A percentile compares a stretch with the other conserved stretches of the same genome.
These are phyloP conservation scores for Xylaria telfairii DNA, from an alignment of 495 filamentous ascomycete species.

Conservation along the genomic window DNA sequence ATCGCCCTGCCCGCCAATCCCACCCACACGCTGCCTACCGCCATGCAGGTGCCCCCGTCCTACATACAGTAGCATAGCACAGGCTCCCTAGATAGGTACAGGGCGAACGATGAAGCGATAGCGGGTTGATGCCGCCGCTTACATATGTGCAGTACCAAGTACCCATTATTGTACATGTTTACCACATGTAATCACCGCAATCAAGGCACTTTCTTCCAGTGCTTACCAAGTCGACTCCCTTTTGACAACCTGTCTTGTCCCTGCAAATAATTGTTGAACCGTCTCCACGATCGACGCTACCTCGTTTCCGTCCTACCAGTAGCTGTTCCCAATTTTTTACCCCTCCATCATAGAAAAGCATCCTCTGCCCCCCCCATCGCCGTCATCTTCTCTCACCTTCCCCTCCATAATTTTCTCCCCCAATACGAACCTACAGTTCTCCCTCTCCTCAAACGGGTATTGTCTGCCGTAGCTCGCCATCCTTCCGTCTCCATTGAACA, in stretches of 20 bases:
- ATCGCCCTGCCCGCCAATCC: constrained; percentile 5
- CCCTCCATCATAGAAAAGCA: constrained; percentile 32
- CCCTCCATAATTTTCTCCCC: constrained; percentile 31
- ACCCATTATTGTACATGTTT: constrained; percentile 7
- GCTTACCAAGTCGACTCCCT: constrained; percentile 23
- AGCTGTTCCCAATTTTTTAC: constrained; percentile 31
- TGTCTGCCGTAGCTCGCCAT: constrained; percentile 24
- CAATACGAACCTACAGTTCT: constrained; percentile 10
- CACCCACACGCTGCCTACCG: background rate
- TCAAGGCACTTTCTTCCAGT: constrained; percentile 11
- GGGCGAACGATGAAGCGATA: constrained; percentile 12
- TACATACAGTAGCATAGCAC: no score
- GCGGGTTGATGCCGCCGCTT: constrained; percentile 11
- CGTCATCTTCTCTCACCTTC: constrained; percentile 29
- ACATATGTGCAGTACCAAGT: background rate
- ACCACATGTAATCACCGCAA: constrained; percentile 18
- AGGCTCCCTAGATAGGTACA: background rate
- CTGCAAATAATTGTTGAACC: constrained; percentile 16
- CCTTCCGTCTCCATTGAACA: constrained; percentile 28
- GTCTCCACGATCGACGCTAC: constrained; percentile 26
- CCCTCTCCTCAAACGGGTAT: constrained; percentile 6
- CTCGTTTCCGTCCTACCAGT: constrained; percentile 25
- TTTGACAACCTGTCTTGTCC: constrained; percentile 25
- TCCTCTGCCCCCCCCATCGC: constrained; percentile 37
- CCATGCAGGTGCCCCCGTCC: constrained; percentile 13